Evolutionary conservation across 257 asterid genomes (phyloP), one percentile per base, ranked within the genome.

Genomic region (Phtheirospermum japonicum): DNA sequence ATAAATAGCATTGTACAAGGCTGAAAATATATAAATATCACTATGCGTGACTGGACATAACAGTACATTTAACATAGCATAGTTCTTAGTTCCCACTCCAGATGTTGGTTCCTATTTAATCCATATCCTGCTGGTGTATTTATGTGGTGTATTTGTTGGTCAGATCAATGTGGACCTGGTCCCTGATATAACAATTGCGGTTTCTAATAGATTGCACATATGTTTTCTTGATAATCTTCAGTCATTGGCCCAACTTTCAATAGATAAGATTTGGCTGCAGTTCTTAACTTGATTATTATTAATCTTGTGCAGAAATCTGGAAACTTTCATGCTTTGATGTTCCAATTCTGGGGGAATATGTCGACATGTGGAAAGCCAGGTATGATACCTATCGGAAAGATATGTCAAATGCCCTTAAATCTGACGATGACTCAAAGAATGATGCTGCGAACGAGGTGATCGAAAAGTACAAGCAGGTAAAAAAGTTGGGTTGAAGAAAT

Each of bases 381-480:
- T 84, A 83, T n/a, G n/a, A 7, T 0, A 12, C 67, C 5, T 89
- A 86, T 74, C 61, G 85, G 55, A 6, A 0, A 28, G 92, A 86
- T 4, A 84, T 89, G 97, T 0, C 7, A 0, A 3, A n/a, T 6
- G 94, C 86, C 19, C 16, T 84, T 57, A 49, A 46, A 0, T 45
- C 67, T 26, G 34, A 61, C 2, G 69, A 55, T 12, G 94, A 83
- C 20, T 70, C 61, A 0, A 78, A 62, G 73, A 64, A 69, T 16
- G 80, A 52, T 18, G 75, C 75, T 18, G 95, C 95, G 6, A 16
- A 72, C 32, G 85, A 68, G 0, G 89, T 86, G 50, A 76, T 86
- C 18, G 68, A 72, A 11, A 81, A 79, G 56, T 89, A 85, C 80
- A 87, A 80, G 79, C 83, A 75, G 87, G 97, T 87, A 23, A 50